Evolutionary conservation across 108 stramenopile genomes (phyloP), one percentile per base, ranked within the genome.

Genomic region (Stephanodiscus triporus): DNA sequence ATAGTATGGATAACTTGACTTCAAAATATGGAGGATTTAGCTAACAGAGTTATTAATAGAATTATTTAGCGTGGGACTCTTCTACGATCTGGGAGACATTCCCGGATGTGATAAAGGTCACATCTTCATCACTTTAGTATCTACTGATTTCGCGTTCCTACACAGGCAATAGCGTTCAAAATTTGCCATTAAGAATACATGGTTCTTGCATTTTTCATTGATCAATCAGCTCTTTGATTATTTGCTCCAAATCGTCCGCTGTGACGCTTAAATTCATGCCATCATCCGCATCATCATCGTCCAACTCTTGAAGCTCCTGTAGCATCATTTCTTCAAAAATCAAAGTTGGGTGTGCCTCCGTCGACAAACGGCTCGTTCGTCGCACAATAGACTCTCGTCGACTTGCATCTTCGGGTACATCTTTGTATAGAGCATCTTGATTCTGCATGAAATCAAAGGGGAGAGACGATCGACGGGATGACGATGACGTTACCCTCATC

Each of bases 271-370:
- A 40, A 40, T 10, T 63, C 45, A 24, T 9, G 22, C 40, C 48
- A 42, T 19, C 17, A 6, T 40, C 40, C 23, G 9, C 10, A 24
- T 48, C 34, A 38, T 49, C 62, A 63, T 11, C 9, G 40, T 54
- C 53, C 53, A 54, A 54, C 53, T 54, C 23, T 54, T 26, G 53
- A 54, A 54, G 16, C 43, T 45, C 43, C 0, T 6, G 23, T 24
- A 54, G 53, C 26, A 54, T 24, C 26, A 54, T 54, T 13, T 54
- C 53, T 26, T 54, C 53, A 54, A 54, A 22, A 13, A 54, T 27
- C 53, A 54, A 26, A 26, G 53, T 26, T 11, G 53, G 53, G 23
- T 54, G 53, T 54, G 26, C 53, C 53, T 54, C 53, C 26, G 53
- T 54, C 20, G 53, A 54, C 53, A 54, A 54, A 4, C 53, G 53